These are phyloP conservation scores for Flaveria ramosissima DNA, from an alignment of 129 eudicot species.

Conservation along the genomic window DNA sequence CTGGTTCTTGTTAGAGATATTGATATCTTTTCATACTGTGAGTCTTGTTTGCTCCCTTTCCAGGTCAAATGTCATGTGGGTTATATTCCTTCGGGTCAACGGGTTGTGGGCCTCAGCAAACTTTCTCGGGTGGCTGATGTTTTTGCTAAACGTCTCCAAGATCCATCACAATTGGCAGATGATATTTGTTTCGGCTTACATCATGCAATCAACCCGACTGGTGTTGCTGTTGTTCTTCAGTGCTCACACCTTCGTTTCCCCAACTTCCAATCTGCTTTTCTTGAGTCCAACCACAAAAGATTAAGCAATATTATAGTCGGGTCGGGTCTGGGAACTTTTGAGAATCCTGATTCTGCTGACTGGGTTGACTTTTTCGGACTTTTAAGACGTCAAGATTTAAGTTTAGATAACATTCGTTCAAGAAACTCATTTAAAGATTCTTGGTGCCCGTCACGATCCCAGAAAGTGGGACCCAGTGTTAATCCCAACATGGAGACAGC, in stretches of 20 bases:
- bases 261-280: conserved; percentile 44
- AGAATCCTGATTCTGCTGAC: conserved; percentile 38
- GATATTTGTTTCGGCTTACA: conserved; percentile 77
- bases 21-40: conserved; percentile 85
- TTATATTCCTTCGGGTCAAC: conserved; percentile 85
- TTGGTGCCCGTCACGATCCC: conserved; percentile 78
- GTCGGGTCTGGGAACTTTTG: conserved; percentile 79
- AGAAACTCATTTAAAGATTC: conserved; percentile 30
- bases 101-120: conserved; percentile 93
- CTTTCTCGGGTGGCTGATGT: conserved; percentile 89
- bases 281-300: conserved; percentile 52
- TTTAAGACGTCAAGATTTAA: conserved; percentile 55
- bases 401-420: conserved; percentile 26
- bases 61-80: conserved; percentile 90
- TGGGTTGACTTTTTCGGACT: conserved; percentile 83
- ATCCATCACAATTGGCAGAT: conserved; percentile 83
- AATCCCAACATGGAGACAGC: conserved; percentile 53
- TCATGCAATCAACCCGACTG: conserved; percentile 70
- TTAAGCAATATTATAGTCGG: conserved; percentile 47
- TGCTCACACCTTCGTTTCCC: conserved; percentile 85
- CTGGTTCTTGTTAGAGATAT: conserved; percentile 91
- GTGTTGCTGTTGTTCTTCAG: conserved; percentile 80
- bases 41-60: conserved; percentile 92
- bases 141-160: conserved; percentile 87
- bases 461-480: conserved; percentile 34